Conservation (phyloP, 257 asterid species). For the Rhazya stricta region DNA sequence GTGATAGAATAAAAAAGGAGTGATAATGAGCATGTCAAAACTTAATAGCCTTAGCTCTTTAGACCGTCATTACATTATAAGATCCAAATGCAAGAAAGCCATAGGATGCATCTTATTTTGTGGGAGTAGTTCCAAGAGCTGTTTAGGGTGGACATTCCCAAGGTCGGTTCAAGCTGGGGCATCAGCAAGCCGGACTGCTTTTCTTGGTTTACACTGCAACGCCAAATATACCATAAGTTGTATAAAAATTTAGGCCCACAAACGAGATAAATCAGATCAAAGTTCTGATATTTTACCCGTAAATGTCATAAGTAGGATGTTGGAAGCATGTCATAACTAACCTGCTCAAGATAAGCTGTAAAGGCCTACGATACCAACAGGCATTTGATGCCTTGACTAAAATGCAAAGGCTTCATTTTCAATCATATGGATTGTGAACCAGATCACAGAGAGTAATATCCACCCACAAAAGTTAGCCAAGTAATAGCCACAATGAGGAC, state of each 20-base stretch:
- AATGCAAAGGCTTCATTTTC: not conserved
- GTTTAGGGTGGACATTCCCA: not conserved
- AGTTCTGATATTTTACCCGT: too few species aligned
- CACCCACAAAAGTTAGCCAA: not conserved
- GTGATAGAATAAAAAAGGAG: too few species aligned
- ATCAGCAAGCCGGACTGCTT: not conserved
- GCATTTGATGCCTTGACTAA: not conserved
- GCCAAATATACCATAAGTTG: not conserved
- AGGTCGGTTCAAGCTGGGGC: not conserved
- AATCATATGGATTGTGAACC: not conserved
- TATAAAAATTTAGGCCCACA: not conserved
- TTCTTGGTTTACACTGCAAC: not conserved
- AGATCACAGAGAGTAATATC: not conserved
- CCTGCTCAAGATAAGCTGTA: not conserved
- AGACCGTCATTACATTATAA: too few species aligned
- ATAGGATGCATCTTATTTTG: too few species aligned
- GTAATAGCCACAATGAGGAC: not conserved
- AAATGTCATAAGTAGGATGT: too few species aligned
- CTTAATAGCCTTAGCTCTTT: too few species aligned
- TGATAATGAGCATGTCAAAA: too few species aligned
- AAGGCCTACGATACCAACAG: not conserved
- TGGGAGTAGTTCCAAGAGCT: not conserved
- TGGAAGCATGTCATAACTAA: not conserved
- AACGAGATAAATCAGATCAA: not conserved
- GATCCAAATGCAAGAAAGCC: too few species aligned